Evolutionary conservation across 1,284 basidiomycete species (phyloP), one percentile per base, ranked within the genome.

Genomic region (Moniliophthora roreri): DNA sequence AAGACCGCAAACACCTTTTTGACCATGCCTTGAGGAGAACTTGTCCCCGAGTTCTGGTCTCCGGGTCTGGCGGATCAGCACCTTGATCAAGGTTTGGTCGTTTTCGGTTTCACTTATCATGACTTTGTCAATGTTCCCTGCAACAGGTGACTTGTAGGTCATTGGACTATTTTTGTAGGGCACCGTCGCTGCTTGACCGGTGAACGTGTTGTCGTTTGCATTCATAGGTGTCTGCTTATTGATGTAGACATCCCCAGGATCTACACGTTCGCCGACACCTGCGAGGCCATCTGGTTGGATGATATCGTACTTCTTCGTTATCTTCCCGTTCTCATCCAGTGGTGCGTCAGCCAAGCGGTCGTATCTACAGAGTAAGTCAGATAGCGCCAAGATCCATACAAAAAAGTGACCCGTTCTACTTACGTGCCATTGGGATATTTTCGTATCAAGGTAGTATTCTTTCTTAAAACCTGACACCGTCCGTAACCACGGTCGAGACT

Each of bases 1-100:
- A 66, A 99, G 73, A 16, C 97, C 97, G 70, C 95, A 98, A 13
- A 99, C 97, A 58, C 97, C 97, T 73, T 99, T 99, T 73, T 99
- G 97, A 39, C 97, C 97, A 70, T 99, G 97, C 58, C 97, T 79
- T 3, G 93, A 95, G 38, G 95, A 98, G 69, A 99, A 99, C 74
- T 99, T 99, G 77, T 99, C 97, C 3, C 97, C 97, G 9, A 99
- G 77, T 66, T 99, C 97, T 23, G 97, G 97, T 48, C 94, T 80
- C 63, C 97, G 83, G 20, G 97, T 99, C 75, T 99, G 97, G 36
- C 97, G 87, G 63, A 98, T 93, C 60, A 99, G 79, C n/a, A 98
- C 93, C 73, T 99, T 99, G 80, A 99, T 91, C 51, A 99, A 76
- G n/a, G 91, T 94, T 69, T 97, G 93, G 68, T 98, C 96, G 65